phyloP scores from a whole-genome alignment of 2,329 filamentous ascomycete species.

The Fusarium nanum region DNA sequence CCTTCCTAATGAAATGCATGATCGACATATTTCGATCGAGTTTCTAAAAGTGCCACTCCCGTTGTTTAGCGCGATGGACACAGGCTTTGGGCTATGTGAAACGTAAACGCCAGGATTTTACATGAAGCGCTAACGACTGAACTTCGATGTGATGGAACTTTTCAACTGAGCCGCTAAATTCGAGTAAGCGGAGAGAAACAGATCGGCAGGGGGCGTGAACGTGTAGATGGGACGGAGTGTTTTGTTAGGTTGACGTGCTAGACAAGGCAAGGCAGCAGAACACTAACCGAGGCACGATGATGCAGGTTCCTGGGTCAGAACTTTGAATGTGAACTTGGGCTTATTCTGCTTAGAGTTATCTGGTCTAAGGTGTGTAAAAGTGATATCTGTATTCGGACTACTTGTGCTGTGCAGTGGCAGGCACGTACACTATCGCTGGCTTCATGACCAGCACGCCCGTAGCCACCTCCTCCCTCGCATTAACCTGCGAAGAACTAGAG shows the following conservation, averaged over 20 bases:
- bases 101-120: constrained; percentile 17
- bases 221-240: neutral
- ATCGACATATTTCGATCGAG: neutral
- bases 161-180: neutral
- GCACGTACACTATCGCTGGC: constrained; percentile 22
- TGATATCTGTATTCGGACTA: neutral
- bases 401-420: neutral
- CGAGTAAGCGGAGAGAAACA: neutral
- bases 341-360: neutral
- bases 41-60: constrained; percentile 16
- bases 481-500: neutral
- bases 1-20: neutral
- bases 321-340: neutral
- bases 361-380: neutral
- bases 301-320: neutral
- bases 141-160: neutral
- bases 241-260: neutral
- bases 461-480: neutral
- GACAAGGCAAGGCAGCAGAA: neutral
- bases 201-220: neutral
- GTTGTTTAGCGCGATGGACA: constrained; percentile 10
- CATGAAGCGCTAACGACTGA: neutral
- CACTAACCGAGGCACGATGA: neutral
- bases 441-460: neutral
- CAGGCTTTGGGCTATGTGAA: constrained; percentile 12